Base-by-base conservation (phyloP, 2,329 filamentous ascomycete genomes). In the Fusarium redolens region DNA sequence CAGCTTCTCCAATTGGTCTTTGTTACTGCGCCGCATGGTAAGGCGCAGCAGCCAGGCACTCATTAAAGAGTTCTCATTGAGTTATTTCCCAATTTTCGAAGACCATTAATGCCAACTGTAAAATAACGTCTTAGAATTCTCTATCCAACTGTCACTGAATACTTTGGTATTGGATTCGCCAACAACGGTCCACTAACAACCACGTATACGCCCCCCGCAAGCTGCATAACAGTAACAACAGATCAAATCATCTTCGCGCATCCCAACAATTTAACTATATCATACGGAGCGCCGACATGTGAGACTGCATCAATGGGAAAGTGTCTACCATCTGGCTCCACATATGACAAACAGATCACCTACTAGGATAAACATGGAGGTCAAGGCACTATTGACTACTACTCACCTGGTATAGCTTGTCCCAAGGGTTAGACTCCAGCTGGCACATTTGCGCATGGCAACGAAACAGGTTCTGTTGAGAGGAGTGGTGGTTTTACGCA, bases 161-260 rank as follows among this genome's bases (percentile, higher is more conserved):
- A 60, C 44, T 76, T 73, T 33, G 74, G 76, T 14, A 50, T 45
- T 5, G 58, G 61, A 10, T 41, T 80, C 45, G 72, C 64, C 33
- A 81, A 81, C 44, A 30, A 79, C 11, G 79, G 79, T 6, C 79
- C 78, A 3, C 50, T 81, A 14, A 80, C 78, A 22, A 79, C 79
- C 7, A 77, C 71, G 31, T 79, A 75, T 22, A 77, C 73, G 3
- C 65, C 77, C 1, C 76, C 77, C 1, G 33, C 75, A 4, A 69
- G 75, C 25, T 81, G 79, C 35, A 61, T 41, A 8, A 68, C 70
- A 0, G 59, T 35, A 17, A 71, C 66, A 1, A 61, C 66, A 0
- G 61, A 72, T 14, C 31, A 62, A 12, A 18, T 65, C 15, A 17
- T 47, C 2, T 65, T 56, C 25, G 60, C 55, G 14, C 66, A 74